phyloP scores from a whole-genome alignment of 129 eudicot species.

The Gnaphalium uliginosum region DNA sequence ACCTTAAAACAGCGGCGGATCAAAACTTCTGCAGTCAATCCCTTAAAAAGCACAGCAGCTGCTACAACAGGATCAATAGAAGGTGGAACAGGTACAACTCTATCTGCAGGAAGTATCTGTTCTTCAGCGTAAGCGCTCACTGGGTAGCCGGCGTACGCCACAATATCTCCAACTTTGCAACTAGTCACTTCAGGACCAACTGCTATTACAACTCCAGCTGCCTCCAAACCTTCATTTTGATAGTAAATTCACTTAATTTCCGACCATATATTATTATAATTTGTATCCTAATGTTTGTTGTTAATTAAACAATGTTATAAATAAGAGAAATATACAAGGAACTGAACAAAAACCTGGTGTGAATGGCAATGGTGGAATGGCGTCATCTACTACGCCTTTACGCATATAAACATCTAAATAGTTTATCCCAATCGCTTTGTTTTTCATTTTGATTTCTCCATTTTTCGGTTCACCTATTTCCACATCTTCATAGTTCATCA shows the following conservation, averaged over 20 bases:
- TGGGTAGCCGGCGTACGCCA: conserved; percentile 25
- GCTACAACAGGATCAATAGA: conserved; percentile 56
- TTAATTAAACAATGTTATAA: too few relatives aligned
- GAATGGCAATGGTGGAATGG: conserved; percentile 42
- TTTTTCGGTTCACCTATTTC: conserved; percentile 63
- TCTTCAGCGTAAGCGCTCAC: conserved; percentile 40
- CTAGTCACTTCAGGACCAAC: conserved; percentile 56
- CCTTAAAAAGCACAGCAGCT: conserved; percentile 56
- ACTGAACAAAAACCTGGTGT: conserved; percentile 43
- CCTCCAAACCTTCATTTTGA: conserved; percentile 43
- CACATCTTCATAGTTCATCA: conserved; percentile 39
- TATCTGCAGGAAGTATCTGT: conserved; percentile 65
- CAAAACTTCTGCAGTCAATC: conserved; percentile 54
- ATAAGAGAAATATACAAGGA: too few relatives aligned
- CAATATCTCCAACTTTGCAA: conserved; percentile 48
- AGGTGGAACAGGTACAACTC: conserved; percentile 50
- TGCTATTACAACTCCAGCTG: conserved; percentile 57
- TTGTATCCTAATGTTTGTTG: too few relatives aligned
- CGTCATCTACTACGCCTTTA: conserved; percentile 27
- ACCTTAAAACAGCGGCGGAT: conserved; percentile 53
- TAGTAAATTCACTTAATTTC: too few relatives aligned
- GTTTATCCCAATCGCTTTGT: conserved; percentile 64
- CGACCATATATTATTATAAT: not conserved
- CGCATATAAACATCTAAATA: conserved; percentile 59
- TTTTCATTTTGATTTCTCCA: conserved; percentile 54